Evolutionary conservation across 148 eudicot genomes (phyloP), one percentile per base, ranked within the genome.

Genomic region (Camellia sinensis): DNA sequence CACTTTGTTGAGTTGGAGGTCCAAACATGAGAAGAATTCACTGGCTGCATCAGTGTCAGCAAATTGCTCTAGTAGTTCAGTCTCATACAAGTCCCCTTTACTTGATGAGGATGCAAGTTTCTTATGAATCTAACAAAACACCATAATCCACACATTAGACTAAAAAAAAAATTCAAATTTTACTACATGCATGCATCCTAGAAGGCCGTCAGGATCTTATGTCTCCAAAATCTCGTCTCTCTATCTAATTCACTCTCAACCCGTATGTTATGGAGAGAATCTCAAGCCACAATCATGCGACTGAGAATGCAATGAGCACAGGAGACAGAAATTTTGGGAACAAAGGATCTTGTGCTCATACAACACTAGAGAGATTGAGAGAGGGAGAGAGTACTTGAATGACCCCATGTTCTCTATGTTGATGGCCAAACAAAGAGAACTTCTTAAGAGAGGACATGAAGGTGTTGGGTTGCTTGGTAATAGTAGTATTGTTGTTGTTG

Each of bases 1-100:
- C 90, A 94, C 99, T 78, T 97, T 97, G 85, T 97, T 92, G 74
- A 97, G 97, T 65, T 97, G 98, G 13, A 67, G 89, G 80, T 97
- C 99, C 81, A 94, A 84, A 68, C 87, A 84, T 0, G 95, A 68
- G 61, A 97, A 94, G 21, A 97, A 97, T 78, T 94, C 98, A 29
- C 37, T 77, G 7, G 97, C 93, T 44, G 90, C 97, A 70, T 94
- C 94, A 40, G 81, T 85, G 77, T 90, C 97, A 40, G 84, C 84
- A 66, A 97, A 90, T 77, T 94, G 94, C 84, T 96, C 98, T 22
- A 94, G 85, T 80, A 96, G 67, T 74, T 94, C 97, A 2, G 99
- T 94, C 85, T 94, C 89, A 22, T 96, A 96, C 68, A 90, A 14
- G 63, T 90, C 97, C 3, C 82, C 90, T 52, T 85, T 91, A 77